phyloP scores from a whole-genome alignment of 2,329 filamentous ascomycete species.

The Cadophora sp. region DNA sequence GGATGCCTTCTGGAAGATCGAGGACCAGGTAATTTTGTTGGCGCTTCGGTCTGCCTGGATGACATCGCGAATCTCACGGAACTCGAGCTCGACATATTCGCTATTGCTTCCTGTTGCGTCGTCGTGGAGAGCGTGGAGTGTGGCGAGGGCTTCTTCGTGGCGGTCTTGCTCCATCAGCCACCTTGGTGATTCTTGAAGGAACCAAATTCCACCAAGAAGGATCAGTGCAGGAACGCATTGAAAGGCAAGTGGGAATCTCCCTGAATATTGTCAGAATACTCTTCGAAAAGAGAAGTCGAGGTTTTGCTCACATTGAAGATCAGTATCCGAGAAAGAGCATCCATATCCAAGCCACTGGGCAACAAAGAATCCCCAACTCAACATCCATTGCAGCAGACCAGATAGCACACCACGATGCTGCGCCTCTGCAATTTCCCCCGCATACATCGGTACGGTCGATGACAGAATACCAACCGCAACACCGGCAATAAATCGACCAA shows the following conservation, averaged over 20 bases:
- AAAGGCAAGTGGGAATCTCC: constrained; percentile 61
- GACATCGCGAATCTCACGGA: constrained; percentile 57
- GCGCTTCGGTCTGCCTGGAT: constrained; percentile 59
- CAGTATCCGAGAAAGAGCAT: constrained; percentile 25
- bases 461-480: constrained; percentile 54
- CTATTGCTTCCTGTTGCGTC: constrained; percentile 53
- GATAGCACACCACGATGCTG: constrained; percentile 35
- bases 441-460: constrained; percentile 53
- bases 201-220: constrained; percentile 56
- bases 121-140: constrained; percentile 62
- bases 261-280: constrained; percentile 45
- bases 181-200: constrained; percentile 60
- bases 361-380: constrained; percentile 40
- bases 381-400: constrained; percentile 38
- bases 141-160: constrained; percentile 59
- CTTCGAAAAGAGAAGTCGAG: neutral
- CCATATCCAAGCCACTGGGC: constrained; percentile 39
- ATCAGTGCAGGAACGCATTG: constrained; percentile 59
- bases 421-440: constrained; percentile 38
- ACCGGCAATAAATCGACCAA: constrained; percentile 55
- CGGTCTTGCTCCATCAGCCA: constrained; percentile 62
- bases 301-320: constrained; percentile 26
- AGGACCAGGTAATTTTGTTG: constrained; percentile 47
- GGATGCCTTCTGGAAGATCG: constrained; percentile 50
- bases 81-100: constrained; percentile 45